Evolutionary conservation across 2,329 filamentous ascomycete species (phyloP).

Genomic region (Pseudomassariella vexata): DNA sequence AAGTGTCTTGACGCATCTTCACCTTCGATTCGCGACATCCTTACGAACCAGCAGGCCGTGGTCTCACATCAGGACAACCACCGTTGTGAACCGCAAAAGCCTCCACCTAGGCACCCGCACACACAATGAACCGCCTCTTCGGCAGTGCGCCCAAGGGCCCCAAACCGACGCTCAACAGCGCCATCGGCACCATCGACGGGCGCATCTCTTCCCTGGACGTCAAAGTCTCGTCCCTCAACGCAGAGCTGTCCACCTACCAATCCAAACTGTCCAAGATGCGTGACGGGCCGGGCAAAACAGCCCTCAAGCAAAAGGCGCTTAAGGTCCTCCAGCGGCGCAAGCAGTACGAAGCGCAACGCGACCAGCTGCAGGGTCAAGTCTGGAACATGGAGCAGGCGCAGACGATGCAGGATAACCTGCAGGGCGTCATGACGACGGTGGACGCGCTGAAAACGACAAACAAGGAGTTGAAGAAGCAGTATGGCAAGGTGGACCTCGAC

Average conservation of each 20-base stretch:
- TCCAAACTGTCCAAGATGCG: too few relatives aligned
- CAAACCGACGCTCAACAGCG: constrained; percentile 73
- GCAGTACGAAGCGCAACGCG: constrained; percentile 88
- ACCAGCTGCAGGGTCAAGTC: constrained; percentile 87
- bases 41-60: too few relatives aligned
- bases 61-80: too few relatives aligned
- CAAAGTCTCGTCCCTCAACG: constrained; percentile 87
- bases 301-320: constrained; percentile 88
- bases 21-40: too few relatives aligned
- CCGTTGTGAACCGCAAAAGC: too few relatives aligned
- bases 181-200: constrained; percentile 68
- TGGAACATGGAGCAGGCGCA: constrained; percentile 99
- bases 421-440: constrained; percentile 97
- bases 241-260: too few relatives aligned
- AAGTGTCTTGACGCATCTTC: too few relatives aligned
- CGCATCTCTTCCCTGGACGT: constrained; percentile 73
- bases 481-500: constrained; percentile 95
- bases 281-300: constrained; percentile 88
- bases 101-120: too few relatives aligned
- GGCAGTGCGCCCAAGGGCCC: constrained; percentile 80
- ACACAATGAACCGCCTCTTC: constrained; percentile 89
- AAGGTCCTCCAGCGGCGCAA: constrained; percentile 91
- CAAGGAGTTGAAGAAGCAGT: constrained; percentile 86
- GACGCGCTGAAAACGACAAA: constrained; percentile 97
- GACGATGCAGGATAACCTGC: constrained; percentile 98